A percentile compares a stretch with the other conserved stretches of the same genome.
Conservation (phyloP, 2,329 filamentous ascomycete genomes). For the Endocalyx cinctus region DNA sequence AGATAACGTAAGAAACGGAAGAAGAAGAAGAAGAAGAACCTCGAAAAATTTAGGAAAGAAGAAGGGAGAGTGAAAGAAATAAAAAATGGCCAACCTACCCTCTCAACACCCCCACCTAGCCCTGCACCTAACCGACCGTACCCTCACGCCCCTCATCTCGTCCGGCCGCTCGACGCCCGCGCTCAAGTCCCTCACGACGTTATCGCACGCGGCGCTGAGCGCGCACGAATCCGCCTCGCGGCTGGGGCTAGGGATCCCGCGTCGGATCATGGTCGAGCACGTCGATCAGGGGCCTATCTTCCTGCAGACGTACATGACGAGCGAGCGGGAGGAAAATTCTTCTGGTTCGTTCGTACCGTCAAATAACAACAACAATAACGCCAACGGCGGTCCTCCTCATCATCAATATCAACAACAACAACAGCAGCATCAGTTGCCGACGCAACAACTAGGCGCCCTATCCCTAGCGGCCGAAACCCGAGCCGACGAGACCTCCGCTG, state of each 20-base stretch:
- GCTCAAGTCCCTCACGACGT: conserved; percentile 45
- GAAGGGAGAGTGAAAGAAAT: too few relatives aligned
- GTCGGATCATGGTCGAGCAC: conserved; percentile 57
- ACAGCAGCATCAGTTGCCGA: too few relatives aligned
- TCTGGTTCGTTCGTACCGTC: conserved; percentile 6
- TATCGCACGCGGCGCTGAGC: conserved; percentile 49
- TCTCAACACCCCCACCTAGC: conserved; percentile 47
- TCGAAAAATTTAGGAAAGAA: too few relatives aligned
- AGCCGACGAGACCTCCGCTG: not conserved
- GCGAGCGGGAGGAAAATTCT: too few relatives aligned
- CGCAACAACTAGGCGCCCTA: too few relatives aligned
- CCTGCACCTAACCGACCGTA: conserved; percentile 53
- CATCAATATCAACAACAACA: too few relatives aligned
- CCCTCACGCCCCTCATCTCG: conserved; percentile 50
- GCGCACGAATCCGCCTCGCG: conserved; percentile 49
- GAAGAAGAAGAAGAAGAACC: too few relatives aligned
- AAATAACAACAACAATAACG: too few relatives aligned
- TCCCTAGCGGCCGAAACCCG: not conserved
- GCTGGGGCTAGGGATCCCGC: conserved; percentile 47
- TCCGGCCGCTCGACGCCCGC: too few relatives aligned
- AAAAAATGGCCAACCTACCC: conserved; percentile 38
- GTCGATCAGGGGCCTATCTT: conserved; percentile 29
- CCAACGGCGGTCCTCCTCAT: too few relatives aligned
- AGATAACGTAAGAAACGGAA: too few relatives aligned
- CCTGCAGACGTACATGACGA: conserved; percentile 23